phyloP scores from a whole-genome alignment of 2,329 filamentous ascomycete genomes.

The Apiospora hydei region DNA sequence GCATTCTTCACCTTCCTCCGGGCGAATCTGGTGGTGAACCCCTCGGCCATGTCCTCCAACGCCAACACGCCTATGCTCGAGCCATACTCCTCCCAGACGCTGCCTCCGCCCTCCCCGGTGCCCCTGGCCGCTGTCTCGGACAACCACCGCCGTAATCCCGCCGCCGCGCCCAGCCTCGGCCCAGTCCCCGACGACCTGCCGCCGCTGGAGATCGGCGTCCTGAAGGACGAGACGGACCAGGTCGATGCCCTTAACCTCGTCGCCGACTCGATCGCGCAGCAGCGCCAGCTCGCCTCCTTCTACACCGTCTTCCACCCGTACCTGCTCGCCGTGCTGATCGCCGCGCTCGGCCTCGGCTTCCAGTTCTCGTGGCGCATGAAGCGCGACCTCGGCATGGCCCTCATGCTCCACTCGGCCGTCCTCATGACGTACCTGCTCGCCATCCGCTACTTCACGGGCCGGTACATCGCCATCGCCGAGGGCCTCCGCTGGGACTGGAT shows the following conservation, averaged over 20 bases:
- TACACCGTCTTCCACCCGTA: conserved; percentile 70
- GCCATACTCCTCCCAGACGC: conserved; percentile 53
- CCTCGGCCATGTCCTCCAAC: conserved; percentile 67
- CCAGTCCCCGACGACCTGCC: conserved; percentile 61
- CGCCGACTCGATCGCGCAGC: conserved; percentile 83
- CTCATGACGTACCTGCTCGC: conserved; percentile 69
- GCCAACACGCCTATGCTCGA: conserved; percentile 70
- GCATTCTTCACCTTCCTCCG: conserved; percentile 85
- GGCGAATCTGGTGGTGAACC: conserved; percentile 76
- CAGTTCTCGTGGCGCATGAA: conserved; percentile 53
- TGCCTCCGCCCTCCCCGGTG: conserved; percentile 46
- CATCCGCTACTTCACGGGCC: conserved; percentile 65
- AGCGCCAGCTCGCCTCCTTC: conserved; percentile 72
- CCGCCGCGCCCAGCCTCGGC: conserved; percentile 44
- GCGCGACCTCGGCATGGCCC: conserved; percentile 60
- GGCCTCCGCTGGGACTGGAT: conserved; percentile 69
- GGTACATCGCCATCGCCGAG: conserved; percentile 71
- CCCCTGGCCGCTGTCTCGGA: conserved; percentile 43
- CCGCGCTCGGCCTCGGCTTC: conserved; percentile 53
- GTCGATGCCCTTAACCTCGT: conserved; percentile 74
- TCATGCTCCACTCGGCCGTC: conserved; percentile 66
- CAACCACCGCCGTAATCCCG: conserved; percentile 25
- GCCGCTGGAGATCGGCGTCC: conserved; percentile 67
- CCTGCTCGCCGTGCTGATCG: conserved; percentile 55
- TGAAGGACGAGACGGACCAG: conserved; percentile 65